Percentiles rank a stretch among this genome's conserved stretches.
Evolutionary conservation across 1,139 yeast genomes (phyloP).

Genomic region (Blastobotrys capitulatus): DNA sequence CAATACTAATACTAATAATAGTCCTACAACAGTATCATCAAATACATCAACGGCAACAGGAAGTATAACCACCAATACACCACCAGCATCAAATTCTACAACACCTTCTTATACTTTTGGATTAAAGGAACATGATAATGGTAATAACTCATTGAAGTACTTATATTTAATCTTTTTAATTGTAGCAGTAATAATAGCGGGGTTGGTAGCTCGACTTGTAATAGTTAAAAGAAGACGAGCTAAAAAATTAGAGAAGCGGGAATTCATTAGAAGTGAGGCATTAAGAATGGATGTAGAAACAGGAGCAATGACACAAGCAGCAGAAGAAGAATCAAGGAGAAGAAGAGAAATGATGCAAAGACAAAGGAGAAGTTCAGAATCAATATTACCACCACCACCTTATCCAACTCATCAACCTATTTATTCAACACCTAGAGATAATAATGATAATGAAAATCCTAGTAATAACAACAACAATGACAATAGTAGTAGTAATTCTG

Average conservation of each 20-base stretch:
- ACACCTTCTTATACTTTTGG: constrained; percentile 15
- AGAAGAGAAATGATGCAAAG: constrained; percentile 4
- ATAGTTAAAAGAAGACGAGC: constrained; percentile 24
- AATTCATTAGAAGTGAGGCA: constrained; percentile 24
- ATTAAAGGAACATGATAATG: constrained; percentile 1
- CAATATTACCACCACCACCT: constrained; percentile 24
- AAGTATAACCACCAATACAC: no score
- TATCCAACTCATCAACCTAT: constrained; percentile 18
- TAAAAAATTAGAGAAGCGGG: constrained; percentile 17
- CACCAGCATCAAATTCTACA: neutral
- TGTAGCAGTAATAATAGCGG: constrained; percentile 24
- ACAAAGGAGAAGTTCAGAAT: neutral
- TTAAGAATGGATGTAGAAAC: constrained; percentile 25
- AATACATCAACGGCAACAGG: constrained; percentile 1
- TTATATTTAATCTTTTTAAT: constrained; percentile 26
- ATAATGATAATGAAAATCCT: neutral
- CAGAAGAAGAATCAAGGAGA: neutral
- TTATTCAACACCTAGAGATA: neutral
- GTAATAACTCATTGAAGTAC: constrained; percentile 21
- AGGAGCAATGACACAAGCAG: constrained; percentile 5
- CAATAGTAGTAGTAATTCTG: no score
- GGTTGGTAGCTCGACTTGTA: constrained; percentile 20
- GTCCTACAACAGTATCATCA: no score
- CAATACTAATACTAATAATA: neutral
- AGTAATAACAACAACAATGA: neutral